These are phyloP conservation scores for Phytophthora boehmeriae DNA, from an alignment of 352 stramenopile species.

Conservation along the genomic window DNA sequence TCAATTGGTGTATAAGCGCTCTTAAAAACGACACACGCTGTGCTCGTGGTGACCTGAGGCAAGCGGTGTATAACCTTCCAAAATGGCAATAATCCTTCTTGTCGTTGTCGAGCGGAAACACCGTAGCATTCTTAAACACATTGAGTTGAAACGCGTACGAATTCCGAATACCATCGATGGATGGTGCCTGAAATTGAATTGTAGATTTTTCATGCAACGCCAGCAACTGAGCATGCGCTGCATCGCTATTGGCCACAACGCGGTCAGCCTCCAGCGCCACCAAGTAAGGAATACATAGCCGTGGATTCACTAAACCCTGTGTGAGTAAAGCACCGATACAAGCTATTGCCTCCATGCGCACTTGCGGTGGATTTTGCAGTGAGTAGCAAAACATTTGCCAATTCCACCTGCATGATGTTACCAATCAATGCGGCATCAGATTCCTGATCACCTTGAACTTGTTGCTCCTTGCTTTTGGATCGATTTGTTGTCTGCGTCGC, in stretches of 20 bases:
- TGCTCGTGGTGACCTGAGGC: conserved; percentile 47
- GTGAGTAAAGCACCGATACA: conserved; percentile 74
- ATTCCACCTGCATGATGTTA: conserved; percentile 86
- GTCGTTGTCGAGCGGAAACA: conserved; percentile 69
- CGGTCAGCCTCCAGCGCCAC: conserved; percentile 84
- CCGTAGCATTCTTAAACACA: conserved; percentile 52
- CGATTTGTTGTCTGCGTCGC: conserved; percentile 44
- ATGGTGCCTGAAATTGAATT: conserved; percentile 52
- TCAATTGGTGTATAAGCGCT: conserved; percentile 77
- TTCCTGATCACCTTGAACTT: conserved; percentile 89
- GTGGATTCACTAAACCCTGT: conserved; percentile 78
- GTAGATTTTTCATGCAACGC: conserved; percentile 66
- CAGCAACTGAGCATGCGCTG: conserved; percentile 69
- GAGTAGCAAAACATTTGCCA: conserved; percentile 65
- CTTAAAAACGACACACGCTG: conserved; percentile 67
- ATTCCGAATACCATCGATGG: conserved; percentile 63
- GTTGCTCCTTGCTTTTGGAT: conserved; percentile 72
- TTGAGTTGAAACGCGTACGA: conserved; percentile 76
- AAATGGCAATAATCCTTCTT: conserved; percentile 76
- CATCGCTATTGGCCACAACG: conserved; percentile 63
- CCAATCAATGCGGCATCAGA: conserved; percentile 85
- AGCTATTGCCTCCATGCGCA: conserved; percentile 71
- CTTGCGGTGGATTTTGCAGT: conserved; percentile 56
- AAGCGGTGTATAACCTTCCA: conserved; percentile 71
- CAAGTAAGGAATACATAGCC: conserved; percentile 79